Percentiles rank a stretch among this genome's conserved stretches.
Evolutionary conservation across 768 basidiomycete genomes (phyloP).

Genomic region (Suillus luteus): DNA sequence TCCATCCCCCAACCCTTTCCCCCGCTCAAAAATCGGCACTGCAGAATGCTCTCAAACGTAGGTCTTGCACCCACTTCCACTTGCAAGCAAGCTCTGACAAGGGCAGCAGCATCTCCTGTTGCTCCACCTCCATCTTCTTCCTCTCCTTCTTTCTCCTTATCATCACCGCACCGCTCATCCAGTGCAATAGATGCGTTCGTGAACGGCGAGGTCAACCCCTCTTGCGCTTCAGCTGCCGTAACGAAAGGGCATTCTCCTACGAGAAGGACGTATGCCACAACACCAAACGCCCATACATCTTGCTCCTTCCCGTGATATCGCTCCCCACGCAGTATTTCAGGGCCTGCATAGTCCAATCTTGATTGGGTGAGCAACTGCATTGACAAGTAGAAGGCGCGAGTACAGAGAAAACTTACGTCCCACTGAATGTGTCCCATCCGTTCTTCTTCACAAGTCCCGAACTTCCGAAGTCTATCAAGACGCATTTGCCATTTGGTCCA

Average conservation of each 20-base stretch:
- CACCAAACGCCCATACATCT: conserved; percentile 98
- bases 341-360: conserved; percentile 92
- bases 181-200: conserved; percentile 74
- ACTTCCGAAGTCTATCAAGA: conserved; percentile 97
- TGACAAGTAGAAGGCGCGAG: background rate
- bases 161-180: conserved; percentile 80
- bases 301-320: conserved; percentile 95
- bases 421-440: conserved; percentile 92
- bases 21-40: conserved; percentile 81
- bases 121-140: conserved; percentile 84
- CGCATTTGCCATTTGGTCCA: conserved; percentile 76
- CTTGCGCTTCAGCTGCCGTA: conserved; percentile 89
- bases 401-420: conserved; percentile 65
- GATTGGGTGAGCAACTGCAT: conserved; percentile 19
- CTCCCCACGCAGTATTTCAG: conserved; percentile 94
- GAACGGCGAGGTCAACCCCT: conserved; percentile 75
- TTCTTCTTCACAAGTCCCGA: conserved; percentile 80
- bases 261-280: conserved; percentile 93
- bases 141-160: conserved; percentile 69
- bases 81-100: conserved; percentile 83
- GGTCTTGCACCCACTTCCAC: conserved; percentile 80
- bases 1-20: conserved; percentile 68
- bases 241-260: conserved; percentile 91
- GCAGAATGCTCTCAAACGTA: conserved; percentile 79
- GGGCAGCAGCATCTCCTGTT: conserved; percentile 79